These are phyloP conservation scores for Chlorella sorokiniana DNA, from an alignment of 139 green algal genomes.

Conservation along the genomic window DNA sequence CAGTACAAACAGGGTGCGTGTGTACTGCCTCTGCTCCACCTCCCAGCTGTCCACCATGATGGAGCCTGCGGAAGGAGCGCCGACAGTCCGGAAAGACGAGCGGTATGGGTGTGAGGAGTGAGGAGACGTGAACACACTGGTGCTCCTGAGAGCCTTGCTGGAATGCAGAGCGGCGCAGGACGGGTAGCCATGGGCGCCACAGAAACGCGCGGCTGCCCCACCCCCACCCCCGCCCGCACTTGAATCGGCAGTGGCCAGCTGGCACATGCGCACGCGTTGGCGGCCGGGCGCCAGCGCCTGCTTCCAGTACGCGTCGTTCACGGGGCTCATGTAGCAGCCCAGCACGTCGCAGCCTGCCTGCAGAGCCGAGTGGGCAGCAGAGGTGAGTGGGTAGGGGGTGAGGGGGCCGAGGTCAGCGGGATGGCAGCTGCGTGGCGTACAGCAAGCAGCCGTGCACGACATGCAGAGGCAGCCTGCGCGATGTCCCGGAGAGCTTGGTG, in stretches of 20 bases:
- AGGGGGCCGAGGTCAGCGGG: too few species aligned
- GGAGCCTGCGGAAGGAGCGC: not conserved
- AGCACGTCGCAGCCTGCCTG: slow-evolving; percentile 66
- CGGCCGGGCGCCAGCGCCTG: slow-evolving; percentile 52
- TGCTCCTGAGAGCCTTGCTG: too few species aligned
- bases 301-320: slow-evolving; percentile 84
- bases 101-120: not conserved
- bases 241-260: slow-evolving; percentile 48
- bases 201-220: not conserved
- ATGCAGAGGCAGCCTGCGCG: too few species aligned
- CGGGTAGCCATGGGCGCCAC: too few species aligned
- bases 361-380: not conserved
- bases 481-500: too few species aligned
- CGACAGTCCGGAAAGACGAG: not conserved
- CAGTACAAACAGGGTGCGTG: slow-evolving; percentile 72
- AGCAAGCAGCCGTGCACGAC: too few species aligned
- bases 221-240: not conserved
- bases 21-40: slow-evolving; percentile 65
- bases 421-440: too few species aligned
- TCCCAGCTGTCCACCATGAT: slow-evolving; percentile 87
- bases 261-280: slow-evolving; percentile 77
- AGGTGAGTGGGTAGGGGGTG: not conserved
- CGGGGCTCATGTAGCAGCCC: slow-evolving; percentile 82
- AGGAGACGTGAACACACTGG: too few species aligned
- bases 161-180: too few species aligned